Percentiles rank a stretch among this genome's conserved stretches.
Conservation (phyloP, 169 alveolate genomes). For the Amoebophrya sp. region DNA sequence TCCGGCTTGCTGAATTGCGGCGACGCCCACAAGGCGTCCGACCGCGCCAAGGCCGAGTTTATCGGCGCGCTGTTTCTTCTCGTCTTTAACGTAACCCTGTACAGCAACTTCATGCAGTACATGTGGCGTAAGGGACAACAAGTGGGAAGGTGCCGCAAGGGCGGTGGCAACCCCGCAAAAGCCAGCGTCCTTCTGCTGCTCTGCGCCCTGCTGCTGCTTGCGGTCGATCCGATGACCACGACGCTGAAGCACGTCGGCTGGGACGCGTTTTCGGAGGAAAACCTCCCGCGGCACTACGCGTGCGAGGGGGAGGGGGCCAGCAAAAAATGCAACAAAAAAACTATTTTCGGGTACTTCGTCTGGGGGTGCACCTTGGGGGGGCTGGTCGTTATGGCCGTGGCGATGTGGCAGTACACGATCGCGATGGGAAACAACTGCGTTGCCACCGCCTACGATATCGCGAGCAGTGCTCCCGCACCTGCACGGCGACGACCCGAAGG, state of each 20-base stretch:
- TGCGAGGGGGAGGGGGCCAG: neutral
- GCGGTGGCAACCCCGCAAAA: no score
- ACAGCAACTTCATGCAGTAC: neutral
- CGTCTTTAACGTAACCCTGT: neutral
- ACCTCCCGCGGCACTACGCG: neutral
- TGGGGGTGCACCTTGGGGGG: no score
- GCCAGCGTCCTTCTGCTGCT: no score
- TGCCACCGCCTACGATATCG: no score
- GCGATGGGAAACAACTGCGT: no score
- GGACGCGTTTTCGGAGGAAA: neutral
- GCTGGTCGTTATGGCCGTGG: no score
- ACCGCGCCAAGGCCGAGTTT: neutral
- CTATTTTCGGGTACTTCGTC: no score
- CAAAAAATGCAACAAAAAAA: no score
- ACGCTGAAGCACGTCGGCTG: neutral
- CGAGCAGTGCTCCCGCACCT: no score
- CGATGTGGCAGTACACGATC: no score
- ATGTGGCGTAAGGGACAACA: neutral
- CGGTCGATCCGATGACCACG: neutral
- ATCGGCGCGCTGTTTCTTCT: neutral
- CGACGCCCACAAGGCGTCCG: neutral
- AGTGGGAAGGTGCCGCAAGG: no score
- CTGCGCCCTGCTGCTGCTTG: neutral
- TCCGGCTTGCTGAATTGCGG: constrained; percentile 3
- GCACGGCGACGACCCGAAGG: no score